These are phyloP conservation scores for Stentor roeselii DNA, from an alignment of 73 alveolate genomes.

Conservation along the genomic window DNA sequence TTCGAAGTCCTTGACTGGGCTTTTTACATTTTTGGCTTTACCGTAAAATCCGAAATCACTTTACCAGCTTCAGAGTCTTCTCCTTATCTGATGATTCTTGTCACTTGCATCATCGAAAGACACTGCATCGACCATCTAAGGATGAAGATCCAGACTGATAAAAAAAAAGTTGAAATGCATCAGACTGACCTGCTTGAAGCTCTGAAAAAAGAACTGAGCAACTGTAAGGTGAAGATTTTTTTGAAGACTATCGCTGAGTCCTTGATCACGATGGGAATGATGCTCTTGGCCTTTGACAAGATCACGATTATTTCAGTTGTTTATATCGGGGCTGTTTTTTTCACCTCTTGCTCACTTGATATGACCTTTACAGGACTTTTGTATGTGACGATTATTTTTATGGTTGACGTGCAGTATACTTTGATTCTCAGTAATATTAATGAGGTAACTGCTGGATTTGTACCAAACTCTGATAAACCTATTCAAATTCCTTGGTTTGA, in stretches of 20 bases:
- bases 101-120: not conserved
- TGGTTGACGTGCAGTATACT: not conserved
- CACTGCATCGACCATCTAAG: not conserved
- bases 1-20: not conserved
- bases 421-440: conserved; percentile 17
- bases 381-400: not conserved
- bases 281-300: conserved; percentile 5
- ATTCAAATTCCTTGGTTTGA: not conserved
- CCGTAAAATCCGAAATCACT: not conserved
- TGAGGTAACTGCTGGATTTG: not conserved
- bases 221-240: not conserved
- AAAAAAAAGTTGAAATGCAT: not conserved
- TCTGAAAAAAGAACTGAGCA: not conserved
- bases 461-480: not conserved
- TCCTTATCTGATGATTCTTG: not conserved
- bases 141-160: not conserved
- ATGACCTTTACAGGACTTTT: not conserved
- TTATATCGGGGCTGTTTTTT: conserved; percentile 14
- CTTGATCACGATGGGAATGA: not conserved
- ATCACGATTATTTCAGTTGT: not conserved
- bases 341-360: not conserved
- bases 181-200: not conserved
- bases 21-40: not conserved
- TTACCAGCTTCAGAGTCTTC: not conserved
- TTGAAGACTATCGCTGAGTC: not conserved